Conservation (phyloP, 768 basidiomycete species). For the Kockovaella imperatae region DNA sequence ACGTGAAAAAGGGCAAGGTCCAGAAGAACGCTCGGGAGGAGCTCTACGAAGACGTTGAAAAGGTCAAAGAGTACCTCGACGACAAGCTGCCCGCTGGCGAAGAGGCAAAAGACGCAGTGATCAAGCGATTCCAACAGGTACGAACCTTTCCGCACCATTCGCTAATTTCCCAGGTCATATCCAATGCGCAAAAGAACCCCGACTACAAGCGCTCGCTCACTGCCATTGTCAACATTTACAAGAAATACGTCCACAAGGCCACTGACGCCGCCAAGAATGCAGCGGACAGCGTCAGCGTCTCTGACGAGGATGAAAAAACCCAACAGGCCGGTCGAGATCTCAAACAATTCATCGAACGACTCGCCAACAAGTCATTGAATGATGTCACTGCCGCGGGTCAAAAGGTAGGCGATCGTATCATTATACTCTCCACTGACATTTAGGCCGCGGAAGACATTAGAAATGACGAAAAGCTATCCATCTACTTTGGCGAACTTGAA, state of each 20-base stretch:
- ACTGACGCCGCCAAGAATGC: constrained; percentile 41
- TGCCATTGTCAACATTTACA: constrained; percentile 43
- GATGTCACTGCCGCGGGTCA: constrained; percentile 37
- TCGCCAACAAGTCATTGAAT: constrained; percentile 45
- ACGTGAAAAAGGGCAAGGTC: constrained; percentile 38
- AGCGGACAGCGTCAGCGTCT: constrained; percentile 35
- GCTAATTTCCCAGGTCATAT: constrained; percentile 25
- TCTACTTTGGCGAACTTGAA: constrained; percentile 44
- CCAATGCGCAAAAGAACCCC: constrained; percentile 43
- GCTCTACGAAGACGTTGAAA: constrained; percentile 32
- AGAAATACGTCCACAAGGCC: constrained; percentile 46
- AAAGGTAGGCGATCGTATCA: constrained; percentile 17
- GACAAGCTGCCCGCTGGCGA: constrained; percentile 45
- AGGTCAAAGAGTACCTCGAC: constrained; percentile 41
- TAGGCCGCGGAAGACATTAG: constrained; percentile 43
- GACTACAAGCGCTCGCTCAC: constrained; percentile 44
- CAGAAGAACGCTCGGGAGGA: constrained; percentile 42
- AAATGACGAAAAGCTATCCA: constrained; percentile 43
- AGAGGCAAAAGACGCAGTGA: constrained; percentile 44
- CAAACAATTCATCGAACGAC: constrained; percentile 44
- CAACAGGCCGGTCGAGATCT: constrained; percentile 44
- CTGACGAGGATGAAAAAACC: constrained; percentile 42
- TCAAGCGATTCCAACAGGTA: constrained; percentile 43
- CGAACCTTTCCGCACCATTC: not conserved
- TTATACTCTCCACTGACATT: not conserved